Base-by-base conservation (phyloP, 371 early-diverging fungal genomes). In the Mucor circinelloides region DNA sequence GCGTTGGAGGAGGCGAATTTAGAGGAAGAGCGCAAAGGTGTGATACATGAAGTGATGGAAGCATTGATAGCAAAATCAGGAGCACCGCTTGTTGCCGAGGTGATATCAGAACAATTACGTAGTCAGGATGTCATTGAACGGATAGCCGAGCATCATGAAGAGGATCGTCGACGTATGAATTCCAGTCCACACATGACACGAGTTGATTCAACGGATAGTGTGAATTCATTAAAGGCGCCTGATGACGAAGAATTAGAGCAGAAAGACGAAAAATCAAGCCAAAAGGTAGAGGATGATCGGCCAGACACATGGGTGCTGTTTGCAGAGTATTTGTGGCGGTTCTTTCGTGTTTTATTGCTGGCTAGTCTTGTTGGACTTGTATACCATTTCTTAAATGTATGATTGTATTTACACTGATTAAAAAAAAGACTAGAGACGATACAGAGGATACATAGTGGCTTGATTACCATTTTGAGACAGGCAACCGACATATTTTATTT, bases 121-220 rank as follows among this genome's bases (percentile, higher is more conserved):
- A 73, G 79, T 48, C 83, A 82, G 30, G 83, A 82, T 44, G 73
- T 82, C 6, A 82, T 82, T 59, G 83, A 82, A 54, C 60, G 67
- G 17, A 40, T 70, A 21, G 83, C 83, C 25, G 83, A 82, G 48
- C 67, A 68, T 36, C 69, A 73, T 38, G 73, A 75, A 66, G 76
- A 76, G 30, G 65, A 75, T 36, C 62, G 55, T 42, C 38, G 31
- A 23, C 19, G 64, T 28, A 23, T 42, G 3, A 64, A 32, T 15
- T 36, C 59, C 2, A 60, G 60, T 12, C 59, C 69, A 27, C 32
- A 28, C 2, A 58, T 48, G 55, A 40, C 60, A 13, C 61, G 62
- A 28, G 32, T 62, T 27, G 57, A 67, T 28, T 44, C 62, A 44
- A 55, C 62, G 23, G 68, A 68, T 6, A 50, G 38, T 30, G 38